phyloP scores from a whole-genome alignment of 768 basidiomycete species.

The Cytidiella melzeri region DNA sequence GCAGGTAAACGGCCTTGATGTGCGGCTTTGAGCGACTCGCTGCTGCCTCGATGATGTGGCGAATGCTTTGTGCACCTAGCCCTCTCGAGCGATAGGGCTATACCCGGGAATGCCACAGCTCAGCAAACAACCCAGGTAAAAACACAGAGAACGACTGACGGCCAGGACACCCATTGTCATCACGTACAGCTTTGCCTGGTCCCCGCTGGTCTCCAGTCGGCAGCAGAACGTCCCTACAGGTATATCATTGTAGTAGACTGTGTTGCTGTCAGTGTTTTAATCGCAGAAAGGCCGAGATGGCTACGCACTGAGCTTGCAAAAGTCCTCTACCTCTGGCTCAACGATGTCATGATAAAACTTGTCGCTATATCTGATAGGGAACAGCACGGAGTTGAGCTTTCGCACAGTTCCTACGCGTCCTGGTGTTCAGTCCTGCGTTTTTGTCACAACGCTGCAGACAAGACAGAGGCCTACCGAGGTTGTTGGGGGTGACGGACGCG shows the following conservation, averaged over 20 bases:
- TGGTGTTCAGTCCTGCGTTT: background rate
- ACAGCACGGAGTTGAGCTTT: constrained; percentile 70
- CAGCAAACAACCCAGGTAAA: background rate
- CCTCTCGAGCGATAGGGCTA: constrained; percentile 83
- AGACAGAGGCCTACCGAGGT: constrained; percentile 54
- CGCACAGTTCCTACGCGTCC: constrained; percentile 35
- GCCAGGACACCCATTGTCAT: constrained; percentile 92
- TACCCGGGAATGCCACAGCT: no score
- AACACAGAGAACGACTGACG: constrained; percentile 37
- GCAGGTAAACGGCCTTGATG: constrained; percentile 70
- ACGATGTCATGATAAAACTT: constrained; percentile 83
- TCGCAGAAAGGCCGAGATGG: constrained; percentile 15
- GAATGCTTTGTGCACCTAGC: constrained; percentile 66
- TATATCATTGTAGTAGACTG: constrained; percentile 91
- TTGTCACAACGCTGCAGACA: constrained; percentile 10
- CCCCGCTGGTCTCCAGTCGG: constrained; percentile 66
- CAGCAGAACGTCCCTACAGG: constrained; percentile 88
- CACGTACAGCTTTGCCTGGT: constrained; percentile 59
- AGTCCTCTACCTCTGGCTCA: constrained; percentile 71
- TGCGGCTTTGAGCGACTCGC: constrained; percentile 50
- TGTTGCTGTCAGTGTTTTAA: background rate
- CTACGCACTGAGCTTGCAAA: constrained; percentile 85
- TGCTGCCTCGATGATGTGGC: constrained; percentile 62
- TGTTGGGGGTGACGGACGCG: constrained; percentile 72
- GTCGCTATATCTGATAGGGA: constrained; percentile 85